Conservation (phyloP, 2,329 filamentous ascomycete species). For the Cadophora luteo-olivacea region DNA sequence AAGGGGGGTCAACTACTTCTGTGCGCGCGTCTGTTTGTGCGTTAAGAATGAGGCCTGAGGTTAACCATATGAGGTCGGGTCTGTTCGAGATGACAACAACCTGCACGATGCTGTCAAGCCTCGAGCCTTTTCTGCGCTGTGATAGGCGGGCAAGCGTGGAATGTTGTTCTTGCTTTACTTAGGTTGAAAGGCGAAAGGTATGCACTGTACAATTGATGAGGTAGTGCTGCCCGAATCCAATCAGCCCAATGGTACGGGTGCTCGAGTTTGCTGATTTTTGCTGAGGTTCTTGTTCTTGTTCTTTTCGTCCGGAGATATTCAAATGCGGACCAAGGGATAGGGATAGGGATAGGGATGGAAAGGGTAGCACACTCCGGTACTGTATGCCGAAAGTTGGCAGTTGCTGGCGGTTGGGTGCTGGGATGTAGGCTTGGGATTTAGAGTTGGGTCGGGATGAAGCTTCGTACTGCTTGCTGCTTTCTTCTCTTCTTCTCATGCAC, state of each 20-base stretch:
- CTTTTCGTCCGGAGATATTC: background rate
- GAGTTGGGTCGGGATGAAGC: conserved; percentile 14
- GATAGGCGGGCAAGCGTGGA: background rate
- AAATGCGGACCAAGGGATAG: background rate
- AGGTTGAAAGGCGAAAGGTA: background rate
- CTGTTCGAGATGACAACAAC: conserved; percentile 19
- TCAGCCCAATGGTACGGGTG: background rate
- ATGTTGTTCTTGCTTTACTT: conserved; percentile 5
- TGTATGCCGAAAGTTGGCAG: conserved; percentile 12
- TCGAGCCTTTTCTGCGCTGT: background rate
- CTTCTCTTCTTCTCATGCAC: conserved; percentile 6
- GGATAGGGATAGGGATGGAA: background rate
- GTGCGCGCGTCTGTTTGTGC: background rate
- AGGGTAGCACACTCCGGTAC: background rate
- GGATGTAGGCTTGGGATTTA: conserved; percentile 13
- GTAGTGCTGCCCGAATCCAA: background rate
- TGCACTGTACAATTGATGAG: background rate
- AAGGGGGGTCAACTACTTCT: background rate
- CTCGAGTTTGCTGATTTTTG: background rate
- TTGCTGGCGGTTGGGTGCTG: conserved; percentile 5
- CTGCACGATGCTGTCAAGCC: conserved; percentile 7
- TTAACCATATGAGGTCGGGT: conserved; percentile 15
- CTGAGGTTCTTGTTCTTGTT: background rate
- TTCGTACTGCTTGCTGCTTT: background rate
- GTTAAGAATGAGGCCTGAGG: background rate